Conservation (phyloP, 805 yeast genomes). For the Barnettozyma salicaria region DNA sequence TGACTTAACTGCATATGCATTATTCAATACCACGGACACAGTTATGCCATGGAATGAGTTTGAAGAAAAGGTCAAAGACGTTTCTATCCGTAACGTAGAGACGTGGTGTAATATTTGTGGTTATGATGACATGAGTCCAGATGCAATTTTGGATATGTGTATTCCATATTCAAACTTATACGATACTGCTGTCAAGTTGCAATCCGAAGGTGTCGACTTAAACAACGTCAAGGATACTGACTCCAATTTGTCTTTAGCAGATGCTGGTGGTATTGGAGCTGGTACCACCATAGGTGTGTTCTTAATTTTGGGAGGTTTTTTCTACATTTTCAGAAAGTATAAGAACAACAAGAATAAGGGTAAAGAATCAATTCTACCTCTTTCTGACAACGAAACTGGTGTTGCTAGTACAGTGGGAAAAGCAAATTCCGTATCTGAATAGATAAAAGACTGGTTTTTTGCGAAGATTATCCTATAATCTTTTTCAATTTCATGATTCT, state of each 20-base stretch:
- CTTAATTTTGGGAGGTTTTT: constrained; percentile 29
- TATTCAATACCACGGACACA: constrained; percentile 31
- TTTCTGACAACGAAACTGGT: not conserved
- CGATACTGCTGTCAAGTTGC: constrained; percentile 26
- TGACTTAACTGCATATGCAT: constrained; percentile 31
- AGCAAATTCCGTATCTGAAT: no score
- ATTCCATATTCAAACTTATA: constrained; percentile 29
- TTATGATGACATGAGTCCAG: constrained; percentile 15
- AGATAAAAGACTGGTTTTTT: no score
- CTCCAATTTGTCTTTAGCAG: constrained; percentile 30
- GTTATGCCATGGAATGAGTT: constrained; percentile 35
- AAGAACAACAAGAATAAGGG: constrained; percentile 2
- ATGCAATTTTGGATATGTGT: constrained; percentile 29
- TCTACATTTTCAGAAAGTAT: constrained; percentile 15
- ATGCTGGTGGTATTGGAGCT: constrained; percentile 48
- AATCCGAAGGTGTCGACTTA: constrained; percentile 28
- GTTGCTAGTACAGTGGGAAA: not conserved
- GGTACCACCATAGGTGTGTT: constrained; percentile 40
- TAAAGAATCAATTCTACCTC: constrained; percentile 1
- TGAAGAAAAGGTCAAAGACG: constrained; percentile 22
- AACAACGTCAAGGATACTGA: constrained; percentile 11
- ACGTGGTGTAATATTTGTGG: constrained; percentile 40
- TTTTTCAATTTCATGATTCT: no score
- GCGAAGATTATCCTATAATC: no score
- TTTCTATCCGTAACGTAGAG: constrained; percentile 25